Evolutionary conservation across 2,329 filamentous ascomycete species (phyloP).

Genomic region (Penicillium hesseltinei): DNA sequence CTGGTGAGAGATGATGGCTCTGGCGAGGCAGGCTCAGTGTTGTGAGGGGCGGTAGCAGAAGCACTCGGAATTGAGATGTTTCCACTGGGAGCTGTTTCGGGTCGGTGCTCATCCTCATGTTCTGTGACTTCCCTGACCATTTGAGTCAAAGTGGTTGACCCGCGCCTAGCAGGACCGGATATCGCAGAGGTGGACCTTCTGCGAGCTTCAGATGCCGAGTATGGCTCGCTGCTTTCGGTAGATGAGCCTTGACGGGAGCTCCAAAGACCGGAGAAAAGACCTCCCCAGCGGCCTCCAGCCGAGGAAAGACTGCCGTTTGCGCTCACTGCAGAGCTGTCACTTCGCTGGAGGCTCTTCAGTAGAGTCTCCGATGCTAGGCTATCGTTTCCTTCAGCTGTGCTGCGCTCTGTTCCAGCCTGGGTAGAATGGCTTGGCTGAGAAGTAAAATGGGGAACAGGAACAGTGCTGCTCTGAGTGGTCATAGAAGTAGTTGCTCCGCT

Average conservation of each 20-base stretch:
- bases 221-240: conserved; percentile 36
- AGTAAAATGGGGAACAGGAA: conserved; percentile 55
- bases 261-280: conserved; percentile 58
- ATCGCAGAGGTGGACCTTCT: conserved; percentile 31
- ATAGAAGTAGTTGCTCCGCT: conserved; percentile 54
- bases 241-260: conserved; percentile 50
- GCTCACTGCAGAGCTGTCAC: conserved; percentile 50
- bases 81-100: conserved; percentile 28
- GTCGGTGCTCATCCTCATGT: conserved; percentile 18
- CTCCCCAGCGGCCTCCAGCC: conserved; percentile 54
- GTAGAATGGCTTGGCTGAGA: conserved; percentile 37
- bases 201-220: conserved; percentile 25
- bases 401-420: conserved; percentile 25
- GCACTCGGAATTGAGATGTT: conserved; percentile 38
- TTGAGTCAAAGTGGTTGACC: conserved; percentile 31
- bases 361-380: conserved; percentile 56
- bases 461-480: conserved; percentile 50
- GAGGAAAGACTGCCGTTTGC: conserved; percentile 48
- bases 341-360: conserved; percentile 53
- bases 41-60: conserved; percentile 18
- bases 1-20: conserved; percentile 30
- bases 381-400: conserved; percentile 33
- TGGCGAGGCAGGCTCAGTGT: conserved; percentile 25
- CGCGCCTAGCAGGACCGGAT: conserved; percentile 24
- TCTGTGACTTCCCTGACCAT: conserved; percentile 36